Conservation (phyloP, 106 monocot genomes). For the Dioscorea zingiberensis region DNA sequence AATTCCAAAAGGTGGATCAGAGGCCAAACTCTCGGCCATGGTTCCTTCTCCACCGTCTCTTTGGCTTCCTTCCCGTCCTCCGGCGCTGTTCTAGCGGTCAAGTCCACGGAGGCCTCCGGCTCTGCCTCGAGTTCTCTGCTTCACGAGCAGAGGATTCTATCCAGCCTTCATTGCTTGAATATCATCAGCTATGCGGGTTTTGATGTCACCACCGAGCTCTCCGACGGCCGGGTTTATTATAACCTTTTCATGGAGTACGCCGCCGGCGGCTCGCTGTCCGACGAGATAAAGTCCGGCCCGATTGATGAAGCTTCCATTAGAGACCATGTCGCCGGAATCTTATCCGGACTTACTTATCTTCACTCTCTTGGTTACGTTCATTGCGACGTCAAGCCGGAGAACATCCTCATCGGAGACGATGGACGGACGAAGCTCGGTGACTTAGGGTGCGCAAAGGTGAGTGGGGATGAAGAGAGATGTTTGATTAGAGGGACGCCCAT, state of each 20-base stretch:
- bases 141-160: constrained; percentile 44
- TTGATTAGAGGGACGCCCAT: constrained; percentile 27
- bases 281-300: constrained; percentile 20
- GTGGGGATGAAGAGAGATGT: background rate
- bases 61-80: constrained; percentile 22
- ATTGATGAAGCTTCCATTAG: constrained; percentile 17
- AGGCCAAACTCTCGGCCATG: constrained; percentile 37
- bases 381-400: constrained; percentile 49
- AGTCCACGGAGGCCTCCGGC: constrained; percentile 23
- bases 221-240: background rate
- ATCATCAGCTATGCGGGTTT: constrained; percentile 48
- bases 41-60: constrained; percentile 43
- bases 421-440: constrained; percentile 37
- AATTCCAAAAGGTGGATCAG: constrained; percentile 19
- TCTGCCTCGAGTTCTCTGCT: constrained; percentile 18
- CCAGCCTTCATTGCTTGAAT: constrained; percentile 24
- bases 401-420: constrained; percentile 34
- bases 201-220: constrained; percentile 13
- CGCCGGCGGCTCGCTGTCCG: constrained; percentile 31
- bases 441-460: constrained; percentile 36
- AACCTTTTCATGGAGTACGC: constrained; percentile 44
- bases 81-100: constrained; percentile 45
- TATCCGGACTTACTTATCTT: constrained; percentile 30
- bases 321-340: constrained; percentile 8
- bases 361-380: constrained; percentile 31